These are phyloP conservation scores for Penium margaritaceum DNA, from an alignment of 139 green algal species.

Conservation along the genomic window DNA sequence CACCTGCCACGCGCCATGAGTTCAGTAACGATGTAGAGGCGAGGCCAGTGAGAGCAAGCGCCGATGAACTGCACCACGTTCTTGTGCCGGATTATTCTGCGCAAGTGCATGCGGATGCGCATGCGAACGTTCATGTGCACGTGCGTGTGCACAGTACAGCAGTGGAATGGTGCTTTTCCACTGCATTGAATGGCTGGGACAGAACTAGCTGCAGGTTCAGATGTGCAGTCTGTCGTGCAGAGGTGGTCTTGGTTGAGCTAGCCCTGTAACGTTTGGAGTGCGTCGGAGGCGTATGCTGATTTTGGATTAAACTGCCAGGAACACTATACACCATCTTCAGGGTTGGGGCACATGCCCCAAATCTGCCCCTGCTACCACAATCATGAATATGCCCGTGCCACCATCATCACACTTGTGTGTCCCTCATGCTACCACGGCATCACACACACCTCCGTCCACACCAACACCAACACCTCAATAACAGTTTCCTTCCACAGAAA, in stretches of 20 bases:
- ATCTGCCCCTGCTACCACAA: no score
- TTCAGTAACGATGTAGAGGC: constrained; percentile 94
- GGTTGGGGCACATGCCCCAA: no score
- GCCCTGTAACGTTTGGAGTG: not conserved
- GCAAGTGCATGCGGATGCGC: not conserved
- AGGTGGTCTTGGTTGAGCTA: not conserved
- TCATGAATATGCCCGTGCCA: no score
- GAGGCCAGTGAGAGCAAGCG: constrained; percentile 82
- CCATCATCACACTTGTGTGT: no score
- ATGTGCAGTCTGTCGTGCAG: no score
- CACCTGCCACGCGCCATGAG: constrained; percentile 86
- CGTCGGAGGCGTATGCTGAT: no score
- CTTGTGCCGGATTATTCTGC: constrained; percentile 72
- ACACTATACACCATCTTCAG: no score
- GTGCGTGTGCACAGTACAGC: not conserved
- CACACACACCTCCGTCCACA: not conserved
- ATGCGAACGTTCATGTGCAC: no score
- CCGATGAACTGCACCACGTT: constrained; percentile 98
- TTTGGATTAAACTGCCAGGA: no score
- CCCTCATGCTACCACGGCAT: no score
- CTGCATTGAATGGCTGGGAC: no score
- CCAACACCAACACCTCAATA: not conserved
- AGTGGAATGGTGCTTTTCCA: not conserved
- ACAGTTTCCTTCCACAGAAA: not conserved
- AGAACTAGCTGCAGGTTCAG: no score